Conservation (phyloP, 1,139 yeast genomes). For the Geotrichum aggregatum region DNA sequence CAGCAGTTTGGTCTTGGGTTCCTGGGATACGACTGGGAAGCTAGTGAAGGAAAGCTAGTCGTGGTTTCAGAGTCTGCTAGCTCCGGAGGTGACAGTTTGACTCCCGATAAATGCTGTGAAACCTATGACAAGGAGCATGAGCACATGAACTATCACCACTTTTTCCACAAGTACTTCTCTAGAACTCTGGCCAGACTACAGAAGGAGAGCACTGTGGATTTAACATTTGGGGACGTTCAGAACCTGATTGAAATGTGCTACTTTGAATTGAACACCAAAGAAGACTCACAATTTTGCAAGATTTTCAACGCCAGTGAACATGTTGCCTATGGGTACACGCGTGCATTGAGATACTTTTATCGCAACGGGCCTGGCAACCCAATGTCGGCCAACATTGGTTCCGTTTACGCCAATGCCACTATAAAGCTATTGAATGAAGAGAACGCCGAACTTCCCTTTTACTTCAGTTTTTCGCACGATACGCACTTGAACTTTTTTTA, state of each 20-base stretch:
- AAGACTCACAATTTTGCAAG: constrained; percentile 48
- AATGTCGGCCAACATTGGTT: constrained; percentile 44
- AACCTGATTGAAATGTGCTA: constrained; percentile 48
- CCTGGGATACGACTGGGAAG: constrained; percentile 14
- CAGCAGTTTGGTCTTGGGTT: constrained; percentile 22
- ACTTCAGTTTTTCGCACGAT: constrained; percentile 51
- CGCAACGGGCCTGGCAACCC: constrained; percentile 51
- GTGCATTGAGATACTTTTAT: constrained; percentile 48
- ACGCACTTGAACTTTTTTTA: constrained; percentile 47
- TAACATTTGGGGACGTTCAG: constrained; percentile 42
- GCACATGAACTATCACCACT: constrained; percentile 13
- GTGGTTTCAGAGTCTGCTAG: constrained; percentile 14
- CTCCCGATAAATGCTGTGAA: constrained; percentile 21
- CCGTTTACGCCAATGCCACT: constrained; percentile 50
- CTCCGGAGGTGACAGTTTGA: constrained; percentile 21
- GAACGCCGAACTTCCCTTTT: constrained; percentile 27
- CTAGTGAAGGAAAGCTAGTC: constrained; percentile 9
- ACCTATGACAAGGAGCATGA: constrained; percentile 11
- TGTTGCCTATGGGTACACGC: constrained; percentile 44
- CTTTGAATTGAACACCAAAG: constrained; percentile 50
- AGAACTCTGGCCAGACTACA: constrained; percentile 10
- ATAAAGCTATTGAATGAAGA: constrained; percentile 44
- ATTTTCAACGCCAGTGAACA: constrained; percentile 52
- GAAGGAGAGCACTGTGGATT: constrained; percentile 23
- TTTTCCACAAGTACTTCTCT: constrained; percentile 12